Base-by-base conservation (phyloP, 1,284 basidiomycete species). In the Naganishia albida region DNA sequence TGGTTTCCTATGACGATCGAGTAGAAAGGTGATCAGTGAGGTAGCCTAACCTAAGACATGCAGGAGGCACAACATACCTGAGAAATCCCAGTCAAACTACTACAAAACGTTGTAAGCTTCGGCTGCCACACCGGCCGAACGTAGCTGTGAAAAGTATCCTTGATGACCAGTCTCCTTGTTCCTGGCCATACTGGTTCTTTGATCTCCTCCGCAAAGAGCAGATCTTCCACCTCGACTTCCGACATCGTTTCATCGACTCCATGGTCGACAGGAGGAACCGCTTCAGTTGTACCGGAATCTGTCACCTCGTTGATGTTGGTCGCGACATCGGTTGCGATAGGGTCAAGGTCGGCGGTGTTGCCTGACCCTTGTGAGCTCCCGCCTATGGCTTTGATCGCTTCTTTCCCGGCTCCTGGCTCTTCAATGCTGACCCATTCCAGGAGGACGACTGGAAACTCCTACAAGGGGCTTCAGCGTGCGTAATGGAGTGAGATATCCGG, bases 71-170 rank as follows among this genome's bases (percentile, higher is more conserved):
- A 53, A 34, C 83, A 68, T 68, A 93, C 91, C 83, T 98, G 94
- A 16, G 87, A 88, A 65, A 99, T 93, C 16, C 93, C 93, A 6
- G 95, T 99, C 56, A 99, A 82, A 39, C 85, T 78, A 3, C 83
- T 90, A 77, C 94, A 98, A 75, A 96, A 99, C 20, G 84, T 79
- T 18, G 89, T 88, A 10, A 99, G 82, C 53, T 78, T 81, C 0
- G 93, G 93, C 53, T 85, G 82, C 90, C 92, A 97, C 2, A 86
- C 88, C 7, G 95, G 95, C 72, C 83, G 85, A 49, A 97, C 92
- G 75, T 90, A 96, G 68, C 86, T 88, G 69, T 90, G 87, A 80
- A 94, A 98, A 73, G 90, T 88, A 72, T 87, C 87, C 26, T 86
- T 82, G 46, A 88, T 79, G 72, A 87, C 84, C 34, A 95, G 81